Conservation (phyloP, 495 filamentous ascomycete genomes). For the Opeltia flavorubescens region DNA sequence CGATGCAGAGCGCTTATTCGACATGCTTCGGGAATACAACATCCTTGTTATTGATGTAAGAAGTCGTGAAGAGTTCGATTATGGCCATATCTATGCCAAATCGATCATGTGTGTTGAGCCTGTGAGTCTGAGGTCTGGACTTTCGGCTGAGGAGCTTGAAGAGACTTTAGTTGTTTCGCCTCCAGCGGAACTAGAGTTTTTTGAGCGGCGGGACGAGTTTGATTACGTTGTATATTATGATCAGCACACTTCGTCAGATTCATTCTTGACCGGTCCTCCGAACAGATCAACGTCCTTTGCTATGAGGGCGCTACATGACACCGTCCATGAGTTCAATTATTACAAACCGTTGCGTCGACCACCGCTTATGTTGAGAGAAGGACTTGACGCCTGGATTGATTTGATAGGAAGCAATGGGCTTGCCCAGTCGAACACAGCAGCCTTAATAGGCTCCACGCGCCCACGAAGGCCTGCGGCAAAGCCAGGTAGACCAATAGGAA, state of each 20-base stretch:
- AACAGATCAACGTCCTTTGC: slow-evolving; percentile 38
- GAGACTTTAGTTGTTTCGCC: slow-evolving; percentile 74
- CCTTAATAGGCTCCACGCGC: slow-evolving; percentile 33
- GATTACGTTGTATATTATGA: slow-evolving; percentile 90
- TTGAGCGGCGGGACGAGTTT: slow-evolving; percentile 62
- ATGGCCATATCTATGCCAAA: slow-evolving; percentile 70
- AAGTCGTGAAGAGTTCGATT: slow-evolving; percentile 65
- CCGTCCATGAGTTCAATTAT: slow-evolving; percentile 68
- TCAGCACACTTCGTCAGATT: slow-evolving; percentile 42
- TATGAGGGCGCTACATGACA: slow-evolving; percentile 57
- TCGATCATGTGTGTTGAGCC: slow-evolving; percentile 85
- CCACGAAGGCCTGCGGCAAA: slow-evolving; percentile 21
- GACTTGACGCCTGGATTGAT: slow-evolving; percentile 73
- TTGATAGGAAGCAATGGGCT: slow-evolving; percentile 60
- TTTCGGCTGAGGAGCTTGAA: slow-evolving; percentile 73
- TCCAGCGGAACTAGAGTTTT: slow-evolving; percentile 54
- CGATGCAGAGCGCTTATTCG: slow-evolving; percentile 46
- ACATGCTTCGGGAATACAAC: slow-evolving; percentile 46
- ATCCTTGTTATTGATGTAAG: slow-evolving; percentile 81
- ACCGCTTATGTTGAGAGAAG: slow-evolving; percentile 68
- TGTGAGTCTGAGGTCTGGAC: slow-evolving; percentile 54
- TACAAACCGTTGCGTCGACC: slow-evolving; percentile 56
- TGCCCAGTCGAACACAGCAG: slow-evolving; percentile 38
- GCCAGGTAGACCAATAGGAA: slow-evolving; percentile 33
- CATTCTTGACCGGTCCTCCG: slow-evolving; percentile 32